Percentiles rank a stretch among this genome's conserved stretches.
Evolutionary conservation across 192 early-diverging fungal genomes (phyloP).

Genomic region (Backusella macrospora): DNA sequence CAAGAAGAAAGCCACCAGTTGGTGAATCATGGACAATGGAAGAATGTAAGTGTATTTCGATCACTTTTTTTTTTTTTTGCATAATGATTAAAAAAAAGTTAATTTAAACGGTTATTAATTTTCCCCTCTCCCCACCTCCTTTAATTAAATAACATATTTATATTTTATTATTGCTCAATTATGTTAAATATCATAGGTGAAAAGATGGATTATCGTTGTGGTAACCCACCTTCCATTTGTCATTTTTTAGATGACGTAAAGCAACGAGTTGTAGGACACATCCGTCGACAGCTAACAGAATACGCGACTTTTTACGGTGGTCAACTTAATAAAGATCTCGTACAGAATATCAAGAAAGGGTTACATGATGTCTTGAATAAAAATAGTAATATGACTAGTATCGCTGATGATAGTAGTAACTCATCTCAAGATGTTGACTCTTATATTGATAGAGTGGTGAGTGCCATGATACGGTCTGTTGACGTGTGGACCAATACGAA

Average conservation of each 20-base stretch:
- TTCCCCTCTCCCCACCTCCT: not conserved
- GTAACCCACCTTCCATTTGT: slow-evolving; percentile 62
- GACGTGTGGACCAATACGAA: slow-evolving; percentile 26
- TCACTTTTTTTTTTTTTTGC: not conserved
- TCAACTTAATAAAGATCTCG: slow-evolving; percentile 24
- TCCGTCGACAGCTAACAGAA: slow-evolving; percentile 25
- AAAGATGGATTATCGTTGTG: slow-evolving; percentile 61
- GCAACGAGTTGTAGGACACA: slow-evolving; percentile 31
- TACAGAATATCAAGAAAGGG: slow-evolving; percentile 9
- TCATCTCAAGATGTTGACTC: not conserved
- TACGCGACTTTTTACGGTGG: slow-evolving; percentile 28
- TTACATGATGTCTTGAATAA: slow-evolving; percentile 5
- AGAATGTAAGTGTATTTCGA: slow-evolving; percentile 42
- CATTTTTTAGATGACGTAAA: slow-evolving; percentile 47
- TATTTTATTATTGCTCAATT: no score
- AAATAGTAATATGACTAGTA: slow-evolving; percentile 27
- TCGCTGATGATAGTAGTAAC: slow-evolving; percentile 14
- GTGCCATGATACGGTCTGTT: slow-evolving; percentile 18
- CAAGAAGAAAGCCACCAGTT: slow-evolving; percentile 45
- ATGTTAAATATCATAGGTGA: slow-evolving; percentile 27
- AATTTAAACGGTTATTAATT: no score
- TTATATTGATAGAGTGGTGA: slow-evolving; percentile 21
- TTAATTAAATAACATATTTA: not conserved
- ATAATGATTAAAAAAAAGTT: not conserved
- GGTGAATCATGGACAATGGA: slow-evolving; percentile 53